Conservation (phyloP, 345 rosid species). For the Pugionium cornutum region DNA sequence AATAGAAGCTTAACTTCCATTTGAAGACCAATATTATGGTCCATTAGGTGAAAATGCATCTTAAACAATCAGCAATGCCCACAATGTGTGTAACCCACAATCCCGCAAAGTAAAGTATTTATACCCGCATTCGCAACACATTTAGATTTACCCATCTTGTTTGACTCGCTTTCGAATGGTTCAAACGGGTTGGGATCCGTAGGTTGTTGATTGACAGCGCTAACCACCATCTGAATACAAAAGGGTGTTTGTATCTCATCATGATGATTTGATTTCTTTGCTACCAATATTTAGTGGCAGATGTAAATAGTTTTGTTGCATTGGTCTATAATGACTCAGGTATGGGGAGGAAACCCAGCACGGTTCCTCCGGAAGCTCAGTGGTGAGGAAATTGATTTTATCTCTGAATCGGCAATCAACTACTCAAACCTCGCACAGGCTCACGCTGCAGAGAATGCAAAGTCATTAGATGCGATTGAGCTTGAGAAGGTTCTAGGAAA, state of each 20-base stretch:
- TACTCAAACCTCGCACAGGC: constrained; percentile 85
- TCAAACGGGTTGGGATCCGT: no score
- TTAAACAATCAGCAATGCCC: neutral
- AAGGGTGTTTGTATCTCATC: constrained; percentile 7
- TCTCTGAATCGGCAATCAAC: constrained; percentile 73
- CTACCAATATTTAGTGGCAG: neutral
- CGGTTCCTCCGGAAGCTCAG: constrained; percentile 85
- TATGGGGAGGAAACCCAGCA: constrained; percentile 99
- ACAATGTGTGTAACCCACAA: no score
- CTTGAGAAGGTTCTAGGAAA: constrained; percentile 90
- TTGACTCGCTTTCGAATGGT: no score
- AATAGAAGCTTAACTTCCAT: neutral
- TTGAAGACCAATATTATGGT: neutral
- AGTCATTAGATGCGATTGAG: constrained; percentile 76
- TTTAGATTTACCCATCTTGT: no score
- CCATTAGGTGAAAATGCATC: constrained; percentile 7
- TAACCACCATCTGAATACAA: constrained; percentile 18
- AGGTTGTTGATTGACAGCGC: neutral
- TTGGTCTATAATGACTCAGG: constrained; percentile 47
- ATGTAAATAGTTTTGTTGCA: neutral
- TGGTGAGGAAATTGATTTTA: constrained; percentile 67
- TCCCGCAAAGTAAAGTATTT: no score
- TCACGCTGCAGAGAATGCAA: constrained; percentile 88
- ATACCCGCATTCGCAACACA: no score
- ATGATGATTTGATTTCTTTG: constrained; percentile 3